Conservation (phyloP, 768 basidiomycete genomes). For the Amanita thiersii region DNA sequence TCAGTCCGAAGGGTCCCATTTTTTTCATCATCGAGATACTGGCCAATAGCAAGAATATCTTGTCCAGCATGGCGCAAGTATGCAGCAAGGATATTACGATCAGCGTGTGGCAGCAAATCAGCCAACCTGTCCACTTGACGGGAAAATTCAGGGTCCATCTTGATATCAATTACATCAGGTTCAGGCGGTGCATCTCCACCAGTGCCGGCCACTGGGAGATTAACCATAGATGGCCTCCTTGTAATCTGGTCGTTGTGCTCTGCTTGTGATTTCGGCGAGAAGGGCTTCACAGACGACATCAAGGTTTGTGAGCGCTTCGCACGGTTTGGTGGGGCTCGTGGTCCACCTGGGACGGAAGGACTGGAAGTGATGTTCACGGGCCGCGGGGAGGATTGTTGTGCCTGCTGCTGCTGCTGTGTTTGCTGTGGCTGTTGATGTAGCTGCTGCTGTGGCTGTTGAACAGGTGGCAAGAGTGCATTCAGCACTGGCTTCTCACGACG, state of each 20-base stretch:
- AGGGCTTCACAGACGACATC: constrained; percentile 28
- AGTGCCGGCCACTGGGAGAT: no score
- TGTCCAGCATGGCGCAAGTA: constrained; percentile 71
- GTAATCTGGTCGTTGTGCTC: not conserved
- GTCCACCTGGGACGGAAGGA: constrained; percentile 58
- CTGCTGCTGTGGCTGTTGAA: constrained; percentile 1
- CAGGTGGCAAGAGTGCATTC: constrained; percentile 14
- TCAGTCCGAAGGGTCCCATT: constrained; percentile 48
- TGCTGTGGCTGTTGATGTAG: not conserved
- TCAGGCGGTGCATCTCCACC: constrained; percentile 15
- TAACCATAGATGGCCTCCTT: not conserved
- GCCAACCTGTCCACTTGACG: constrained; percentile 65
- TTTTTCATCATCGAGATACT: constrained; percentile 80
- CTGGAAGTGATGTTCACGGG: constrained; percentile 5
- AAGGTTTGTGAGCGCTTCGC: constrained; percentile 63
- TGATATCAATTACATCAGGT: constrained; percentile 26
- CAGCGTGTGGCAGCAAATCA: constrained; percentile 66
- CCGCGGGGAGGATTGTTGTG: not conserved
- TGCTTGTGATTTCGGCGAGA: constrained; percentile 15
- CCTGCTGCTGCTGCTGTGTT: not conserved
- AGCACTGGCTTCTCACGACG: constrained; percentile 10
- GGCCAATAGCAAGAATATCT: constrained; percentile 80
- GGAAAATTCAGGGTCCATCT: constrained; percentile 46
- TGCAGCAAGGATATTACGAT: constrained; percentile 55
- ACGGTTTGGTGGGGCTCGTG: constrained; percentile 59